A percentile compares a stretch with the other conserved stretches of the same genome.
Evolutionary conservation across 805 yeast genomes (phyloP).

Genomic region (Pichia scutulata): DNA sequence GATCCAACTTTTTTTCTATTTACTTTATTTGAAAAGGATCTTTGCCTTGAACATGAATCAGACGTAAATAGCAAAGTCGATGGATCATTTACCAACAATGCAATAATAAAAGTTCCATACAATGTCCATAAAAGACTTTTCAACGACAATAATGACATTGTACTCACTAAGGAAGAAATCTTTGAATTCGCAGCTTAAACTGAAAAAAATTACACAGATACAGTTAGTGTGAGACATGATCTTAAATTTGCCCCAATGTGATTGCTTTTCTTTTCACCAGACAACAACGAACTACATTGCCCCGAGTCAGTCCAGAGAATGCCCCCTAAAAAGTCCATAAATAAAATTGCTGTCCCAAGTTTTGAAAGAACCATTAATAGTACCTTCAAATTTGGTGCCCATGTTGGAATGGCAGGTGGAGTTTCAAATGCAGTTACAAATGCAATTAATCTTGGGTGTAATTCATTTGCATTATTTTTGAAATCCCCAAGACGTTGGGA

Average conservation of each 20-base stretch:
- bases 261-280: too few relatives aligned
- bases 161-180: not conserved
- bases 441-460: constrained; percentile 50
- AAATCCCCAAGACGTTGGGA: constrained; percentile 91
- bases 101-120: not conserved
- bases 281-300: too few relatives aligned
- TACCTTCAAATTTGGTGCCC: constrained; percentile 73
- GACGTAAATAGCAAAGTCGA: not conserved
- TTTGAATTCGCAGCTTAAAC: not conserved
- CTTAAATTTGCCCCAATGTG: too few relatives aligned
- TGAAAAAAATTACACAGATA: too few relatives aligned
- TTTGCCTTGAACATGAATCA: not conserved
- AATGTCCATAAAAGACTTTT: not conserved
- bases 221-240: too few relatives aligned
- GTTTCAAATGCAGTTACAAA: constrained; percentile 31
- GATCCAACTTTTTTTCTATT: not conserved
- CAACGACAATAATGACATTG: not conserved
- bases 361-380: constrained; percentile 1
- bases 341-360: not conserved
- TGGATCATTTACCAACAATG: not conserved
- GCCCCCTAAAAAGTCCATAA: constrained; percentile 20
- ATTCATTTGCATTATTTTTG: constrained; percentile 83
- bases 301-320: constrained; percentile 1
- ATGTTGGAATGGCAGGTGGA: constrained; percentile 79
- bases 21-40: not conserved